Evolutionary conservation across 2,329 filamentous ascomycete genomes (phyloP).

Genomic region (Coniochaeta sp.): DNA sequence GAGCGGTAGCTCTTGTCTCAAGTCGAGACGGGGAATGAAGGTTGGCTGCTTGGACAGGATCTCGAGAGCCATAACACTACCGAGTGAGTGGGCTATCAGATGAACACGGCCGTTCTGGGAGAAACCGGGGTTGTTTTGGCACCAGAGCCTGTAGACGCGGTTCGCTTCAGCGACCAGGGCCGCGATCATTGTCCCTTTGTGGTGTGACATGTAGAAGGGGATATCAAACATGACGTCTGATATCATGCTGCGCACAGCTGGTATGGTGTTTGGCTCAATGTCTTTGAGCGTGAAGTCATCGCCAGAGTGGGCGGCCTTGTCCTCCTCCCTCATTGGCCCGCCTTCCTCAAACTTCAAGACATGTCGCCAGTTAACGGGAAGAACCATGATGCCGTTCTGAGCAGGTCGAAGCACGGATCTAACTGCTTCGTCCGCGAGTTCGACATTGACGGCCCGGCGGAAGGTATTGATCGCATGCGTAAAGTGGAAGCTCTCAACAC

Average conservation of each 20-base stretch:
- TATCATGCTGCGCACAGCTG: slow-evolving; percentile 86
- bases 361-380: slow-evolving; percentile 91
- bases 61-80: slow-evolving; percentile 90
- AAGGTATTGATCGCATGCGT: slow-evolving; percentile 93
- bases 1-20: slow-evolving; percentile 29
- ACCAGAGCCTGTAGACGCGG: slow-evolving; percentile 92
- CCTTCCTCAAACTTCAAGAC: slow-evolving; percentile 82
- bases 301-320: slow-evolving; percentile 43
- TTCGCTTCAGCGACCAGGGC: slow-evolving; percentile 89
- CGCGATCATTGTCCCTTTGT: slow-evolving; percentile 90
- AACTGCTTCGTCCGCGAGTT: slow-evolving; percentile 68
- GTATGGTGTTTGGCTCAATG: slow-evolving; percentile 85
- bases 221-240: slow-evolving; percentile 98
- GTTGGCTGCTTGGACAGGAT: slow-evolving; percentile 87
- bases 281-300: slow-evolving; percentile 66
- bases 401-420: slow-evolving; percentile 65
- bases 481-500: slow-evolving; percentile 94
- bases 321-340: slow-evolving; percentile 48
- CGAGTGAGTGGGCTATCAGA: slow-evolving; percentile 86
- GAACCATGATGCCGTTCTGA: slow-evolving; percentile 86
- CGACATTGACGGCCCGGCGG: slow-evolving; percentile 75
- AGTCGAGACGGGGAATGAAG: slow-evolving; percentile 43
- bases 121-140: slow-evolving; percentile 85
- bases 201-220: slow-evolving; percentile 93
- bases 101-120: slow-evolving; percentile 75